Percentiles rank a stretch among this genome's conserved stretches.
phyloP scores from a whole-genome alignment of 2,329 filamentous ascomycete genomes.

The Atkinsonella hypoxylon region DNA sequence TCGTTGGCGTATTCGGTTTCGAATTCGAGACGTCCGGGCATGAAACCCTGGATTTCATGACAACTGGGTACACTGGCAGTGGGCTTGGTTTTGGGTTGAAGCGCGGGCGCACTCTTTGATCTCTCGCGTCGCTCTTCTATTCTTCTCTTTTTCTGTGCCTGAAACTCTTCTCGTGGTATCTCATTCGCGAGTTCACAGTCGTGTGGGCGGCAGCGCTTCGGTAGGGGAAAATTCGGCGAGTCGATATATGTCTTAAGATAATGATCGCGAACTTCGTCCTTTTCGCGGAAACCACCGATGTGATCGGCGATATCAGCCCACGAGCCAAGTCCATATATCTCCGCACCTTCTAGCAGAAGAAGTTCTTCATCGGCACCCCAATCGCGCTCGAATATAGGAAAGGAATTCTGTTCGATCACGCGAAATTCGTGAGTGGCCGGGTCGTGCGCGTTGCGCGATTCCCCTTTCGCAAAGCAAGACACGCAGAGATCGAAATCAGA shows the following conservation, averaged over 20 bases:
- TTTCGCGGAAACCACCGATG: slow-evolving; percentile 87
- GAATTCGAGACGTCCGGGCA: slow-evolving; percentile 94
- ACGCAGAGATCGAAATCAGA: slow-evolving; percentile 96
- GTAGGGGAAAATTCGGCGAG: slow-evolving; percentile 73
- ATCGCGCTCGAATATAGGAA: slow-evolving; percentile 86
- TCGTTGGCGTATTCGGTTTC: slow-evolving; percentile 97
- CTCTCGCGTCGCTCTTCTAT: slow-evolving; percentile 88
- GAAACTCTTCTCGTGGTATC: slow-evolving; percentile 84
- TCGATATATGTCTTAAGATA: slow-evolving; percentile 83
- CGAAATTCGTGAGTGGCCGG: slow-evolving; percentile 78
- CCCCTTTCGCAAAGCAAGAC: slow-evolving; percentile 78
- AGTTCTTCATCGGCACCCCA: slow-evolving; percentile 98
- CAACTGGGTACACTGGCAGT: slow-evolving; percentile 91
- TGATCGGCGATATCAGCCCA: slow-evolving; percentile 98
- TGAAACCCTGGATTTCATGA: slow-evolving; percentile 96
- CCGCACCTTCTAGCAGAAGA: slow-evolving; percentile 83
- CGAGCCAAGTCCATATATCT: slow-evolving; percentile 90
- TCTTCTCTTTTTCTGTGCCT: slow-evolving; percentile 78
- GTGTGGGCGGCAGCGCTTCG: slow-evolving; percentile 70
- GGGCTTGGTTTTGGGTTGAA: slow-evolving; percentile 87
- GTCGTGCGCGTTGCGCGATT: slow-evolving; percentile 71
- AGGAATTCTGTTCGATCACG: slow-evolving; percentile 96
- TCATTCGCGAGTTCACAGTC: slow-evolving; percentile 69
- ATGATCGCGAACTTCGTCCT: slow-evolving; percentile 92
- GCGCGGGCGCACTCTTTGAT: slow-evolving; percentile 69